These are phyloP conservation scores for Drosera capensis DNA, from an alignment of 148 eudicot genomes.

Conservation along the genomic window DNA sequence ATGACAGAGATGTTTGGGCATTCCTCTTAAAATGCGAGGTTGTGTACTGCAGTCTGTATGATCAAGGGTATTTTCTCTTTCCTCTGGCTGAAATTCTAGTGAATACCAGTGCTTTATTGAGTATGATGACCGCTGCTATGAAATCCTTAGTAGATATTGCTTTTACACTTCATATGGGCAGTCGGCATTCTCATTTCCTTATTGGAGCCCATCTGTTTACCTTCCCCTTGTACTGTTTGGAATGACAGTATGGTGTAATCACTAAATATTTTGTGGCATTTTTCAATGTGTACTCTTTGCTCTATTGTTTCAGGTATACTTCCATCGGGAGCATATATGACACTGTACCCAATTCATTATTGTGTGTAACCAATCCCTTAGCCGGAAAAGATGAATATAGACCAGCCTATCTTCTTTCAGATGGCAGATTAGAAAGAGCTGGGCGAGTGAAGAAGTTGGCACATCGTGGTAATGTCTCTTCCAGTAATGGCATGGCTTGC, in stretches of 20 bases:
- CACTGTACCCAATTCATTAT: constrained; percentile 74
- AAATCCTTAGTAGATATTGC: no score
- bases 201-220: no score
- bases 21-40: constrained; percentile 85
- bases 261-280: neutral
- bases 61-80: constrained; percentile 60
- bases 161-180: no score
- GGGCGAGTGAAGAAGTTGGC: constrained; percentile 63
- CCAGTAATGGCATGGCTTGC: constrained; percentile 39
- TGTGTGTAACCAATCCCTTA: constrained; percentile 25
- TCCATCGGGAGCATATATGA: constrained; percentile 91
- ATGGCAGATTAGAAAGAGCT: constrained; percentile 94
- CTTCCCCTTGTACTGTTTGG: no score
- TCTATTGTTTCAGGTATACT: constrained; percentile 52
- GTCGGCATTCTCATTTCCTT: no score
- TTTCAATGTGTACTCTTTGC: neutral
- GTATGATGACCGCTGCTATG: neutral
- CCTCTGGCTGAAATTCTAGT: constrained; percentile 3
- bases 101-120: constrained; percentile 3
- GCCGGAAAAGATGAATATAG: constrained; percentile 41
- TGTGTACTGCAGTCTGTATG: constrained; percentile 89
- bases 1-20: constrained; percentile 91
- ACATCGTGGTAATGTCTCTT: constrained; percentile 17
- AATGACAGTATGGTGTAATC: neutral
- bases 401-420: constrained; percentile 81